These are phyloP conservation scores for Monosporascus sp. DNA, from an alignment of 2,329 filamentous ascomycete genomes.

Conservation along the genomic window DNA sequence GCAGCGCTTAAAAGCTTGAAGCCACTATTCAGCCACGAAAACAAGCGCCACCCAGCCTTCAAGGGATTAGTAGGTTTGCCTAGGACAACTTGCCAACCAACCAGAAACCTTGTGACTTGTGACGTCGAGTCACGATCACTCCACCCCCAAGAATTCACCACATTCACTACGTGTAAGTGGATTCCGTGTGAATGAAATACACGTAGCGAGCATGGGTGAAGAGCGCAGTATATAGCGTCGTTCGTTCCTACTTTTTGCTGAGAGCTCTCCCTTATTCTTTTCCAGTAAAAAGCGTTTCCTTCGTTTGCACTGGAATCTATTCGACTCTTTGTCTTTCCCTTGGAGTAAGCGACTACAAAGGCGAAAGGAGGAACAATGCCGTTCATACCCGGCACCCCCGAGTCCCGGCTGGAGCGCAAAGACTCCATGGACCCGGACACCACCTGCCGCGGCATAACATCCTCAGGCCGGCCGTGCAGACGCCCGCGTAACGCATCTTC, in stretches of 20 bases:
- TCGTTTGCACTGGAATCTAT: not conserved
- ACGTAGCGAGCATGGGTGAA: not conserved
- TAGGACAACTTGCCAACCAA: not conserved
- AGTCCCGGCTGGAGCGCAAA: constrained; percentile 69
- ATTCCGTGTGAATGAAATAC: not conserved
- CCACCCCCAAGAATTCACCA: not conserved
- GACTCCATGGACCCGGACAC: constrained; percentile 80
- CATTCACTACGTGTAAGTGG: not conserved
- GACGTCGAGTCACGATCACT: not conserved
- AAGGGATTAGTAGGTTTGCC: not conserved
- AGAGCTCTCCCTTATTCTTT: not conserved
- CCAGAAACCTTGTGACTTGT: not conserved
- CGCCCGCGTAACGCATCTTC: constrained; percentile 55
- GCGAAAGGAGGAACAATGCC: constrained; percentile 44
- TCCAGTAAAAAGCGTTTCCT: not conserved
- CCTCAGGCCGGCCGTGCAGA: constrained; percentile 76
- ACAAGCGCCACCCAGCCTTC: too few relatives aligned
- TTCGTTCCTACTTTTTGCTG: not conserved
- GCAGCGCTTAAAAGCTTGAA: not conserved
- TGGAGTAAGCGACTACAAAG: not conserved
- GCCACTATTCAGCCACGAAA: not conserved
- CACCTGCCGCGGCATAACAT: constrained; percentile 85
- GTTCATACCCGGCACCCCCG: constrained; percentile 69
- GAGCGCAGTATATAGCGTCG: too few relatives aligned
- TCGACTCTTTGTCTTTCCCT: not conserved